These are phyloP conservation scores for Torrubiella hemipterigena DNA, from an alignment of 2,329 filamentous ascomycete genomes.

Conservation along the genomic window DNA sequence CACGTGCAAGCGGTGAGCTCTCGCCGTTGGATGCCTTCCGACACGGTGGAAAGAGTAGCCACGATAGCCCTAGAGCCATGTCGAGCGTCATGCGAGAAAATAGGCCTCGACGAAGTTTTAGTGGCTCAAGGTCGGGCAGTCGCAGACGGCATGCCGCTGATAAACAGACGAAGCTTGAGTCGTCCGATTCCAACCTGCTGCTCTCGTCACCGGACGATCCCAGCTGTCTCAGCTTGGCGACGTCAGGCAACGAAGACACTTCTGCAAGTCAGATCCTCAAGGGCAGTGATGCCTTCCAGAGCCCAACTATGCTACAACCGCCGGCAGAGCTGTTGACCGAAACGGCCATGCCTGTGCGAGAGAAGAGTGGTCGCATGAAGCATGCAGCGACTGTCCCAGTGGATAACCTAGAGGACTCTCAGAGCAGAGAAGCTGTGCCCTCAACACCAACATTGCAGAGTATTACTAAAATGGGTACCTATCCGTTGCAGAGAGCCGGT, in stretches of 20 bases:
- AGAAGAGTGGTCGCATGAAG: no score
- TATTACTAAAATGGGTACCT: slow-evolving; percentile 51
- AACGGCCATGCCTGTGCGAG: no score
- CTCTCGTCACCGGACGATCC: slow-evolving; percentile 59
- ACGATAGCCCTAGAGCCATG: slow-evolving; percentile 28
- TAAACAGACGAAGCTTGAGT: slow-evolving; percentile 48
- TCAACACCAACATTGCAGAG: slow-evolving; percentile 35
- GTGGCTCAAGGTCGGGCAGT: slow-evolving; percentile 41
- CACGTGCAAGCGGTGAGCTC: slow-evolving; percentile 43
- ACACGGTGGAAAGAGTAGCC: slow-evolving; percentile 34
- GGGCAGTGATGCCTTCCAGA: slow-evolving; percentile 79
- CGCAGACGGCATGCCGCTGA: slow-evolving; percentile 24
- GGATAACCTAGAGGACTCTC: no score
- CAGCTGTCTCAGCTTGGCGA: slow-evolving; percentile 56
- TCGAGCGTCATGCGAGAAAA: slow-evolving; percentile 28
- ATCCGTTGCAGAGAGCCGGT: slow-evolving; percentile 73
- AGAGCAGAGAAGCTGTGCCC: slow-evolving; percentile 2
- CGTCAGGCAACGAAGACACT: slow-evolving; percentile 62
- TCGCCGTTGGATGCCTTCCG: slow-evolving; percentile 42
- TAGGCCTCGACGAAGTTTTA: slow-evolving; percentile 49
- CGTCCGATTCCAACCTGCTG: slow-evolving; percentile 64
- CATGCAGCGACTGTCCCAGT: slow-evolving; percentile 6
- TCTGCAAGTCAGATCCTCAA: slow-evolving; percentile 86
- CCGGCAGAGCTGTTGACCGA: no score
- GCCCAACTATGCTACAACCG: slow-evolving; percentile 50